Evolutionary conservation across 164 flowering plant species (phyloP).

Genomic region (Aristolochia californica): DNA sequence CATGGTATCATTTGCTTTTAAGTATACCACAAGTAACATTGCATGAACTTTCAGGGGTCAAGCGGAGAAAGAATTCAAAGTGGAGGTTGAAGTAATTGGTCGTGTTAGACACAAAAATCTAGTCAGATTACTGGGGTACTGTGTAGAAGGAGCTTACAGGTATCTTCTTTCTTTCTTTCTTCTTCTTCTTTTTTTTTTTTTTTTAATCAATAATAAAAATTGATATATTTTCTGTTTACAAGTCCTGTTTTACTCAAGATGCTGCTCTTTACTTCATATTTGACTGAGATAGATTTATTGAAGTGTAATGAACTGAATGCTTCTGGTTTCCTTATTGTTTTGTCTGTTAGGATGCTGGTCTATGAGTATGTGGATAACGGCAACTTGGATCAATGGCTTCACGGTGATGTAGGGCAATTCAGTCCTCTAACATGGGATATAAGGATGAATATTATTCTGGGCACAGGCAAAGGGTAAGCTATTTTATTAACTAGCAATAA

Average conservation of each 20-base stretch:
- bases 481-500: background rate
- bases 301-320: background rate
- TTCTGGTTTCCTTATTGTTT: background rate
- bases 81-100: constrained; percentile 95
- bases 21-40: constrained; percentile 3
- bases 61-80: constrained; percentile 90
- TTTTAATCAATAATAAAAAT: background rate
- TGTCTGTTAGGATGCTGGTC: constrained; percentile 75
- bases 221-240: background rate
- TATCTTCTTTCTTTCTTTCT: too few relatives aligned
- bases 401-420: constrained; percentile 82
- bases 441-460: constrained; percentile 76
- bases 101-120: constrained; percentile 97
- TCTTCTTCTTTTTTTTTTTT: background rate
- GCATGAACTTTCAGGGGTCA: constrained; percentile 53
- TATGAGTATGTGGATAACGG: constrained; percentile 93
- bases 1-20: background rate
- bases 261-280: background rate
- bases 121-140: constrained; percentile 88
- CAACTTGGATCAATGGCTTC: constrained; percentile 94
- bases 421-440: constrained; percentile 95
- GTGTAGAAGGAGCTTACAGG: constrained; percentile 98
- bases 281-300: too few relatives aligned
- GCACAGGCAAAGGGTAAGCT: constrained; percentile 87
- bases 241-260: background rate